Base-by-base conservation (phyloP, 257 asterid genomes). In the Solanum ossicruentum region DNA sequence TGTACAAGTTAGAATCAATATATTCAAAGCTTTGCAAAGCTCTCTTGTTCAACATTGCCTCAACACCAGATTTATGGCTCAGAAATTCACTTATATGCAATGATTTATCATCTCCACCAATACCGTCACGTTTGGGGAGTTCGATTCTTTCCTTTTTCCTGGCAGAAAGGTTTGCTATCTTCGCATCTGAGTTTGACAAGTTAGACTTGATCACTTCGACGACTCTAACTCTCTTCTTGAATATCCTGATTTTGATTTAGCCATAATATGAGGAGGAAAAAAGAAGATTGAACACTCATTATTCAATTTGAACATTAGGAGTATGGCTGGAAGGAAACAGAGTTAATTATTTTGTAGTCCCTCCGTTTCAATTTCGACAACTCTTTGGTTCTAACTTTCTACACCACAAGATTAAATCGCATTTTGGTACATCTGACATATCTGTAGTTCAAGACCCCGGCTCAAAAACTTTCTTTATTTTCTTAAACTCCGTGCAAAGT, bases 51-150 rank as follows among this genome's bases (percentile, higher is more conserved):
- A 95, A 84, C 28, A 93, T 89, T 12, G 98, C 93, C 85, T 95
- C 97, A 88, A 94, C 47, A 52, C 98, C 99, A 66, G 95, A 92
- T 51, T 94, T 95, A 86, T 95, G 97, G 69, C 88, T 88, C 55
- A 95, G 90, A 87, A 95, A 95, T 61, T 95, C 89, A 86, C 96
- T 91, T 72, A 95, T 90, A 72, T 89, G 89, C 47, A 81, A 80
- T 61, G 70, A 57, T 54, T 70, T 84, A 39, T 83, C 80, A 84
- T 85, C 89, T 55, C 89, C 92, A 43, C 54, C 71, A 26, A 80
- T 67, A 85, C 87, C 91, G 47, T 87, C 89, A 75, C 89, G 86
- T 57, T 84, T 90, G 20, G 98, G 95, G 56, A 95, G 89, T 89
- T 87, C 86, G 32, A 92, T 88, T 86, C 94, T 91, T 90, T 95